These are phyloP conservation scores for Stentor roeselii DNA, from an alignment of 73 alveolate species.

Conservation along the genomic window DNA sequence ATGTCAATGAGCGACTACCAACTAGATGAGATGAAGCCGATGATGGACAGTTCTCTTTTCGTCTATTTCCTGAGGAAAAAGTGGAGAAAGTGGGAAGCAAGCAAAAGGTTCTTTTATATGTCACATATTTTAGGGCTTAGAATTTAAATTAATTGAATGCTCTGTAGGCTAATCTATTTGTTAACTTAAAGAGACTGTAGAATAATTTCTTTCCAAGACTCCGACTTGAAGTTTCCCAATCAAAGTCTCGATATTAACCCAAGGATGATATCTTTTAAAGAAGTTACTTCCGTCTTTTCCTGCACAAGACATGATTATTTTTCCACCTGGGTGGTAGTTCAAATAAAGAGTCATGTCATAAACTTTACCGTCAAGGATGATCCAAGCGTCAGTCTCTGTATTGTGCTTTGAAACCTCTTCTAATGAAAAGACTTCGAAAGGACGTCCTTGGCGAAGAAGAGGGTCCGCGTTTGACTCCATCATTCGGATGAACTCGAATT, in stretches of 20 bases:
- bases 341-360: slow-evolving; percentile 85
- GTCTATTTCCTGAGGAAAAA: too few relatives aligned
- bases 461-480: background rate
- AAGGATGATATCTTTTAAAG: slow-evolving; percentile 80
- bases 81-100: too few relatives aligned
- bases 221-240: slow-evolving; percentile 80
- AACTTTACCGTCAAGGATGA: slow-evolving; percentile 73
- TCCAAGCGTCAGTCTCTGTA: slow-evolving; percentile 74
- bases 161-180: too few relatives aligned
- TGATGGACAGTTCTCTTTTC: too few relatives aligned
- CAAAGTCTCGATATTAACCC: slow-evolving; percentile 79
- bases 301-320: slow-evolving; percentile 72
- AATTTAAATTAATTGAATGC: too few relatives aligned
- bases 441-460: background rate
- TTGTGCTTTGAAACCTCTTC: slow-evolving; percentile 80
- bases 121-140: too few relatives aligned
- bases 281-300: slow-evolving; percentile 89
- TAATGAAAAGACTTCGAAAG: slow-evolving; percentile 28
- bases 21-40: too few relatives aligned
- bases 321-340: slow-evolving; percentile 92
- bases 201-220: background rate
- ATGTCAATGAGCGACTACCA: background rate
- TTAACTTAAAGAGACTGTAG: too few relatives aligned
- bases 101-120: too few relatives aligned
- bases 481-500: slow-evolving; percentile 9